phyloP scores from a whole-genome alignment of 2,329 filamentous ascomycete species.

The Setomelanomma holmii region DNA sequence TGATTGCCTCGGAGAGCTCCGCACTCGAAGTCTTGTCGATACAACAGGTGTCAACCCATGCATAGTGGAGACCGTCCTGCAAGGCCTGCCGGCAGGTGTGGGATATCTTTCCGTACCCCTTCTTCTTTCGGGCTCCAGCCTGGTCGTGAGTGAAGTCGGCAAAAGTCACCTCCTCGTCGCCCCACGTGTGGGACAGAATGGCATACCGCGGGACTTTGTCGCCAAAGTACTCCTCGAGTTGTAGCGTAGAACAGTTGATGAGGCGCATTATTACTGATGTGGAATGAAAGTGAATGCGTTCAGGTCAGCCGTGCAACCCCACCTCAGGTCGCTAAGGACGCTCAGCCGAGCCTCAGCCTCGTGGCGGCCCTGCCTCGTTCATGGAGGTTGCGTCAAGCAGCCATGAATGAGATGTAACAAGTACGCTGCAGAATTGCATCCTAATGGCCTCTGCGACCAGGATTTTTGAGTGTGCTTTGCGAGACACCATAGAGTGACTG shows the following conservation, averaged over 20 bases:
- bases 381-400: not conserved
- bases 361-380: not conserved
- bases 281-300: not conserved
- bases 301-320: not conserved
- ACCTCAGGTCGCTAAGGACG: not conserved
- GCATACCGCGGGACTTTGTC: slow-evolving; percentile 5
- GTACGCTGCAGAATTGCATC: not conserved
- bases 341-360: not conserved
- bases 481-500: no score
- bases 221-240: not conserved
- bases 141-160: slow-evolving; percentile 3
- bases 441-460: no score
- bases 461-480: no score
- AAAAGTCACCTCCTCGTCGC: slow-evolving; percentile 8
- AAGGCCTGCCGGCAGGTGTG: slow-evolving; percentile 9
- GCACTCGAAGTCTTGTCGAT: slow-evolving; percentile 1
- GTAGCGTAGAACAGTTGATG: not conserved
- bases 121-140: not conserved
- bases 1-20: not conserved
- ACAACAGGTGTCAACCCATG: slow-evolving; percentile 19
- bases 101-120: slow-evolving; percentile 15
- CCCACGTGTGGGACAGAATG: slow-evolving; percentile 16
- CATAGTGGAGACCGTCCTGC: slow-evolving; percentile 6
- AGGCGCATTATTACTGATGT: slow-evolving; percentile 1
- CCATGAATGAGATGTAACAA: not conserved